Conservation (phyloP, 2,329 filamentous ascomycete species). For the Diaporthe velutina region DNA sequence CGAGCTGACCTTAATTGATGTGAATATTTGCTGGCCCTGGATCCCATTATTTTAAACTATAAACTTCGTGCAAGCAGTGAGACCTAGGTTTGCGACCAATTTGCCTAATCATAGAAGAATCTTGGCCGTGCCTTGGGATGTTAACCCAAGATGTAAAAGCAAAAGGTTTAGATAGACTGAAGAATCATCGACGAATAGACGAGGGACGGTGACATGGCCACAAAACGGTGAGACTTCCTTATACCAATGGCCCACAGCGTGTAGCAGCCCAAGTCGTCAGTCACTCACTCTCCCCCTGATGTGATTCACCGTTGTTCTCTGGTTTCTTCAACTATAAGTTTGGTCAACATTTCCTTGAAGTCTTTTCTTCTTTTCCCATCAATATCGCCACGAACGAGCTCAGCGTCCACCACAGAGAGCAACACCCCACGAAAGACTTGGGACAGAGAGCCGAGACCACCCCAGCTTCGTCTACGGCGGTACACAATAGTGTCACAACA, state of each 20-base stretch:
- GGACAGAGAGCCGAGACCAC: too few relatives aligned
- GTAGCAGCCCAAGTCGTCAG: background rate
- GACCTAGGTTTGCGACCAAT: too few relatives aligned
- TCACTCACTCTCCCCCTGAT: background rate
- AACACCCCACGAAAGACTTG: too few relatives aligned
- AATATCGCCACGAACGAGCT: too few relatives aligned
- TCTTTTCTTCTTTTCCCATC: background rate
- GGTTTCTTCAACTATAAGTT: background rate
- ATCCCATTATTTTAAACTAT: too few relatives aligned
- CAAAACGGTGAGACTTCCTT: background rate
- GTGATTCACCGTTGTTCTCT: background rate
- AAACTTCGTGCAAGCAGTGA: too few relatives aligned
- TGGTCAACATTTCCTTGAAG: background rate
- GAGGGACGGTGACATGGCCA: background rate
- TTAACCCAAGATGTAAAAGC: too few relatives aligned
- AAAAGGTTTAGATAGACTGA: background rate
- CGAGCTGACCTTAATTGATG: too few relatives aligned
- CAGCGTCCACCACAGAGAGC: background rate
- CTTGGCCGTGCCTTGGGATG: too few relatives aligned
- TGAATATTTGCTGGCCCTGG: too few relatives aligned
- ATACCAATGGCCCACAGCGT: background rate
- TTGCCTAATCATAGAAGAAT: too few relatives aligned
- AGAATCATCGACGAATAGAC: background rate
- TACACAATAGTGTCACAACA: background rate
- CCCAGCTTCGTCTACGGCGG: background rate